Percentiles rank a stretch among this genome's conserved stretches.
Evolutionary conservation across 2,329 filamentous ascomycete species (phyloP).

Genomic region (Cryphonectria carpinicola): DNA sequence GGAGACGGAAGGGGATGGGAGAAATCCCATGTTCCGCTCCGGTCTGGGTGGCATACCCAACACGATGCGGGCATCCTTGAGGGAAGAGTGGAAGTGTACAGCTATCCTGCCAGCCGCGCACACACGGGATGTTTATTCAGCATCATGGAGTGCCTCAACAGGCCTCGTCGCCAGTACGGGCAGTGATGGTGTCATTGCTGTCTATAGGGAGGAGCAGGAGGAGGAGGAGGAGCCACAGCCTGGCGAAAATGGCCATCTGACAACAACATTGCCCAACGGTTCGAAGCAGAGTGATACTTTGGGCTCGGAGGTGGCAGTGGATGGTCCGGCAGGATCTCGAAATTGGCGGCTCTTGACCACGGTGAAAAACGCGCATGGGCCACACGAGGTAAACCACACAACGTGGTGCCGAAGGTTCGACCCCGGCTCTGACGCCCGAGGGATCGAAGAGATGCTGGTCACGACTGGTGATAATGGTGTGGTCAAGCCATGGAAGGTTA

Average conservation of each 20-base stretch:
- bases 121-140: conserved; percentile 80
- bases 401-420: conserved; percentile 85
- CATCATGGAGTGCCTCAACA: conserved; percentile 77
- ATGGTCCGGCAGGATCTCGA: conserved; percentile 38
- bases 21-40: conserved; percentile 39
- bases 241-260: background rate
- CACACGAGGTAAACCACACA: conserved; percentile 93
- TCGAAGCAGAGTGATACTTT: background rate
- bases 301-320: background rate
- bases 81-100: conserved; percentile 85
- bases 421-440: conserved; percentile 56
- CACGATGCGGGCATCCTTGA: conserved; percentile 77
- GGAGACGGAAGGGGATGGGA: conserved; percentile 37
- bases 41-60: conserved; percentile 74
- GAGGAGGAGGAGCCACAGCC: conserved; percentile 61
- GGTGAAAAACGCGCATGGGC: conserved; percentile 78
- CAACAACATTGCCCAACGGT: background rate
- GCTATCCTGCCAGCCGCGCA: conserved; percentile 75
- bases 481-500: conserved; percentile 76
- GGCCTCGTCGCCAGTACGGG: conserved; percentile 86
- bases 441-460: conserved; percentile 80
- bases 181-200: conserved; percentile 78
- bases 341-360: conserved; percentile 74
- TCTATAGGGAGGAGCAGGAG: conserved; percentile 81
- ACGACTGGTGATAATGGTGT: conserved; percentile 92